Base-by-base conservation (phyloP, 495 filamentous ascomycete species). In the Penicillium dipodomyicola region DNA sequence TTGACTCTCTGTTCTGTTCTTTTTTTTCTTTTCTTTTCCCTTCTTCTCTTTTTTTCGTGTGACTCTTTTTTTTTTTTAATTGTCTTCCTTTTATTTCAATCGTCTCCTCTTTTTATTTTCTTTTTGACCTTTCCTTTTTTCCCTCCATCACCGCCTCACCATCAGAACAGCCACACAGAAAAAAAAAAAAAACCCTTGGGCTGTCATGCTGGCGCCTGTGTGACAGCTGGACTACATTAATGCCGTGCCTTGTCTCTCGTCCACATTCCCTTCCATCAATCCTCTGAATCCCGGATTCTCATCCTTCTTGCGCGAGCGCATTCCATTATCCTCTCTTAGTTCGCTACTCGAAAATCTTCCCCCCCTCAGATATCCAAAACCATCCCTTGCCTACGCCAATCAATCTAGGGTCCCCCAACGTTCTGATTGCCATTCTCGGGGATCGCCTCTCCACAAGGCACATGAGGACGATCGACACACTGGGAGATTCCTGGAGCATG, bases 401-500 rank as follows among this genome's bases (percentile, higher is more conserved):
- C 67, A 63, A 69, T 66, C 65, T 63, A 65, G 64, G 65, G 69
- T 69, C 59, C 64, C 58, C 58, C 49, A 64, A 61, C 62, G 55
- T 59, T 64, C 63, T 63, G 25, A 42, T 42, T 52, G 23, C 49
- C 64, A 67, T 71, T 66, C 65, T 66, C 62, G 59, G 60, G 49
- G 61, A 68, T 63, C 63, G 61, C 52, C 61, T 63, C 65, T 68
- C 66, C 68, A 67, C 59, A 65, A 65, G 64, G 70, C 69, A 70
- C 65, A 75, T 73, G 73, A 77, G 67, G 69, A 64, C 65, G 70
- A 75, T 72, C 73, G 67, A 67, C 74, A 67, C 63, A 59, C 65
- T 74, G 71, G 67, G 71, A 76, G 69, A 67, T 76, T 77, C 69
- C 69, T 75, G 74, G 73, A 71, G 74, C 72, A 77, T 76, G 76